Conservation (phyloP, 2,329 filamentous ascomycete species). For the Botryotinia narcissicola region DNA sequence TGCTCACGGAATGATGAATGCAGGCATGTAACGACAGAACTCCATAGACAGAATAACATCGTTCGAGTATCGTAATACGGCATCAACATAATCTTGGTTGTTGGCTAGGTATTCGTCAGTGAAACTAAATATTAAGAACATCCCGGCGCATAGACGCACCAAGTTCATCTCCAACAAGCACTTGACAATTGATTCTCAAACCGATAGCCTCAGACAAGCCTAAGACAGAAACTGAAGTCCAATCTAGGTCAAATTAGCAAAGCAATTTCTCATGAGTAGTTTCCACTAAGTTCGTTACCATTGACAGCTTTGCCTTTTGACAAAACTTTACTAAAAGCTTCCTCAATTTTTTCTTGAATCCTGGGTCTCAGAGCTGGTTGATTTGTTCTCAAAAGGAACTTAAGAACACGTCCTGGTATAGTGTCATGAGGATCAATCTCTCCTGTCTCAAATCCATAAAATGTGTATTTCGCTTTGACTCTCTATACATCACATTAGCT, state of each 20-base stretch:
- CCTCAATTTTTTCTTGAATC: not conserved
- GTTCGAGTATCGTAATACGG: not conserved
- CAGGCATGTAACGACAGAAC: slow-evolving; percentile 5
- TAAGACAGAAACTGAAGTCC: slow-evolving; percentile 3
- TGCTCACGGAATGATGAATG: not conserved
- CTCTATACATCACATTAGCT: not conserved
- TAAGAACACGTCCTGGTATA: not conserved
- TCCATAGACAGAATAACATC: slow-evolving; percentile 1
- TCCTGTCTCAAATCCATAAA: not conserved
- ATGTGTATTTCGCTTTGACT: slow-evolving; percentile 1
- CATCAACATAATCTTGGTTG: not conserved
- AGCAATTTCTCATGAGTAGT: too few species aligned
- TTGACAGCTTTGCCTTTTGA: not conserved
- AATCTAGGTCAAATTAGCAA: not conserved
- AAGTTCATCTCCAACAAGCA: not conserved
- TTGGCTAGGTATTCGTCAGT: not conserved
- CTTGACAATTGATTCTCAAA: slow-evolving; percentile 4
- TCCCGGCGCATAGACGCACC: not conserved
- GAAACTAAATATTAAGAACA: not conserved
- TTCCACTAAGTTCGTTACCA: not conserved
- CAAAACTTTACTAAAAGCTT: not conserved
- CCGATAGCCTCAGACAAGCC: not conserved
- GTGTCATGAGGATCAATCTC: not conserved
- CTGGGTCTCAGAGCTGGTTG: not conserved
- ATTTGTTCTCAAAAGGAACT: not conserved